Evolutionary conservation across 306 rosid species (phyloP).

Genomic region (Gynostemma pentaphyllum): DNA sequence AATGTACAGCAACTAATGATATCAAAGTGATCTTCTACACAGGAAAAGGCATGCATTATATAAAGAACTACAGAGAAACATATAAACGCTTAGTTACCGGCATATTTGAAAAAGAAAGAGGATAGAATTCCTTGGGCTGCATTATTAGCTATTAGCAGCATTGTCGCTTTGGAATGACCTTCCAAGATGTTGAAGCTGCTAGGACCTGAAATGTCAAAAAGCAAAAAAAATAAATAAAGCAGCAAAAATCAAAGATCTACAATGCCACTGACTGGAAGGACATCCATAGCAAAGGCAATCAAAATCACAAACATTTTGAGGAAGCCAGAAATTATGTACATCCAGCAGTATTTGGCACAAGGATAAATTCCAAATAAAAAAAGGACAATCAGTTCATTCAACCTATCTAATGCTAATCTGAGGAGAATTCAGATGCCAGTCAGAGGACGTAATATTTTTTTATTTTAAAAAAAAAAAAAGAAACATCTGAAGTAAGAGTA

Average conservation of each 20-base stretch:
- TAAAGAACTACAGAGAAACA: background rate
- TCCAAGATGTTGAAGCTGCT: slow-evolving; percentile 78
- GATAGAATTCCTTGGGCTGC: slow-evolving; percentile 98
- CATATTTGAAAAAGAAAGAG: slow-evolving; percentile 97
- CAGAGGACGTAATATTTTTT: background rate
- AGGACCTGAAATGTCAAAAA: slow-evolving; percentile 51
- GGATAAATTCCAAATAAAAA: background rate
- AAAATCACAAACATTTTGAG: background rate
- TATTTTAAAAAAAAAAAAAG: no score
- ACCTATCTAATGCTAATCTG: background rate
- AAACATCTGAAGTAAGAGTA: background rate
- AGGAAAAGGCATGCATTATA: background rate
- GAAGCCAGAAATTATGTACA: background rate
- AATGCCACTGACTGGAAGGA: background rate
- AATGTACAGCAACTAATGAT: background rate
- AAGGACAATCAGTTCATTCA: background rate
- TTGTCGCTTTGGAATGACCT: slow-evolving; percentile 95
- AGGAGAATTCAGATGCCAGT: background rate
- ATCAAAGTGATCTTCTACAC: background rate
- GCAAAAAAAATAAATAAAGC: no score
- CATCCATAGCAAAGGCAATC: background rate
- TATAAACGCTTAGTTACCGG: slow-evolving; percentile 38
- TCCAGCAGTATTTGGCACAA: background rate
- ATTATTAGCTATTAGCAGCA: slow-evolving; percentile 83
- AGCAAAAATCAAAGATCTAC: background rate